Percentiles rank a stretch among this genome's conserved stretches.
Conservation (phyloP, 306 rosid species). For the Glycyrrhiza uralensis region DNA sequence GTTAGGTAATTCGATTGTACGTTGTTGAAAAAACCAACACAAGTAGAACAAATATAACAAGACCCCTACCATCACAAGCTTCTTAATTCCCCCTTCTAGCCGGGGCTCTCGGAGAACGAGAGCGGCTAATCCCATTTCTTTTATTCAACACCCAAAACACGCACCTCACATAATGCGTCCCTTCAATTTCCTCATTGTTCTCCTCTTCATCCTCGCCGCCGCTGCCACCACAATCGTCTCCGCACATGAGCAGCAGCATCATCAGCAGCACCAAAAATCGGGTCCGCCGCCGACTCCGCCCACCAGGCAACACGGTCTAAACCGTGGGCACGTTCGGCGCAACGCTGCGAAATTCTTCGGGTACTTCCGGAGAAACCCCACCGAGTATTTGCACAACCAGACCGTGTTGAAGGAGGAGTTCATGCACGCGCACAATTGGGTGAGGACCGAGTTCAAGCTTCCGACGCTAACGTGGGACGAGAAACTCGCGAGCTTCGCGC, state of each 20-base stretch:
- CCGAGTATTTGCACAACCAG: background rate
- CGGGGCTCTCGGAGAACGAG: constrained; percentile 29
- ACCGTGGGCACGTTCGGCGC: background rate
- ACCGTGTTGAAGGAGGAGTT: constrained; percentile 30
- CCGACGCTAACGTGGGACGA: constrained; percentile 40
- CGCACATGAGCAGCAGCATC: background rate
- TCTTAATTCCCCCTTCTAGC: background rate
- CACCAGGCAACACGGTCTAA: background rate
- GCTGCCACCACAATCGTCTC: background rate
- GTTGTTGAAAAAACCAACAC: background rate
- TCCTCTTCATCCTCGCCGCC: background rate
- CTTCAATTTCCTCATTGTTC: background rate
- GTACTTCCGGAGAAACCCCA: background rate
- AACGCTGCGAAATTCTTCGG: constrained; percentile 23
- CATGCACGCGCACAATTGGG: constrained; percentile 52
- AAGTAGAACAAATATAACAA: constrained; percentile 13
- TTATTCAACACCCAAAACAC: background rate
- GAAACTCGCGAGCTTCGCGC: constrained; percentile 36
- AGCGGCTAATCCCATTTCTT: background rate
- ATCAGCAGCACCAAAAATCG: too few relatives aligned
- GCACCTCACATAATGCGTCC: background rate
- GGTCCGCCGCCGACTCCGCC: background rate
- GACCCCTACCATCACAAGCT: background rate
- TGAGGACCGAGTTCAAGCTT: constrained; percentile 14
- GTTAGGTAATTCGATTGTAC: background rate